Percentiles rank a stretch among this genome's conserved stretches.
Conservation (phyloP, 2,329 filamentous ascomycete genomes). For the Neurospora crassa region DNA sequence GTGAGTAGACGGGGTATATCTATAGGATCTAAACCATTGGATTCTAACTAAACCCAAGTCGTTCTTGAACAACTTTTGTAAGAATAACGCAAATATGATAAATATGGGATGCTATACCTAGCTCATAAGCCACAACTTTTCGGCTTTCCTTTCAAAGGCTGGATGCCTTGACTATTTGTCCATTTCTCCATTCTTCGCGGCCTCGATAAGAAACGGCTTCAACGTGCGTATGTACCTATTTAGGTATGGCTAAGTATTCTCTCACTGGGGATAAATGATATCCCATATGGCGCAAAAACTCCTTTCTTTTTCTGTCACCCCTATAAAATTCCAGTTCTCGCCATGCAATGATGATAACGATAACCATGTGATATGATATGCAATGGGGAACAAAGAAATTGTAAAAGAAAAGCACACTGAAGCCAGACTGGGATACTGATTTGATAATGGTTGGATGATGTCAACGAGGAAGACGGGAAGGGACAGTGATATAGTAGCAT, state of each 20-base stretch:
- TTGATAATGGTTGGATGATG: neutral
- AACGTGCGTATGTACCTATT: neutral
- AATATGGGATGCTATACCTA: neutral
- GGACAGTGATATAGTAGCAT: neutral
- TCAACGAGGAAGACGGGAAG: neutral
- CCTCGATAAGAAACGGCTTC: neutral
- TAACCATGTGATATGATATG: neutral
- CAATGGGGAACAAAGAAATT: neutral
- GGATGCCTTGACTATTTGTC: neutral
- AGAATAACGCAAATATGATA: too few species aligned
- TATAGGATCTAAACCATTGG: too few species aligned
- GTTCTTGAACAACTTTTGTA: too few species aligned
- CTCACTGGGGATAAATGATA: neutral
- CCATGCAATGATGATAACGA: neutral
- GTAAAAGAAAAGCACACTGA: neutral
- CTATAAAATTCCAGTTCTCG: neutral
- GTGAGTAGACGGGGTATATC: too few species aligned
- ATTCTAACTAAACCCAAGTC: too few species aligned
- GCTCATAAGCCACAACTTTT: neutral
- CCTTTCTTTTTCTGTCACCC: neutral
- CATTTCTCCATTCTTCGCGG: neutral
- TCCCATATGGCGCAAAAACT: neutral
- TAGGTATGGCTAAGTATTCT: neutral
- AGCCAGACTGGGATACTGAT: neutral
- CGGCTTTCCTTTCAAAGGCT: neutral